Evolutionary conservation across 805 yeast genomes (phyloP), one percentile per base, ranked within the genome.

Genomic region (Candida ponderosae): DNA sequence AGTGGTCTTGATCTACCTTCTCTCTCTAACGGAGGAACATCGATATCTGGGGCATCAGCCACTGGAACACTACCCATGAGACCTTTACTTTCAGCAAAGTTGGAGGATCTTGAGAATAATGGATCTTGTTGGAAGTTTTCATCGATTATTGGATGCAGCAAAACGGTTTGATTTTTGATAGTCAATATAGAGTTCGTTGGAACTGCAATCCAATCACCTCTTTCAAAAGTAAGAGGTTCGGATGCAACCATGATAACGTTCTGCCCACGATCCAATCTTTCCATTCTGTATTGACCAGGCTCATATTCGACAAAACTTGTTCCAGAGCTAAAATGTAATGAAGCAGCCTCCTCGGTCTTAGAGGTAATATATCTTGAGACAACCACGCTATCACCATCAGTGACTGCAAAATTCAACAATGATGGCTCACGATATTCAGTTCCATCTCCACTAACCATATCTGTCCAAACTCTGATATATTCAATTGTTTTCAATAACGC

Each of bases 151-250:
- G 98, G 98, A 56, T 89, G 95, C 63, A 93, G 63, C 34, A 93
- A 65, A 4, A 93, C 93, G 1, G 95, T 86, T 56, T 89, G 95
- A 39, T 77, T 79, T 45, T 77, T 79, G 41, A 93, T 78, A 0
- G 96, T 84, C 14, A 93, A 58, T 1, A 81, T 65, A 4, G 97
- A 83, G 56, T 93, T 93, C 1, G 97, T 83, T 2, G 97, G 97
- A 1, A 93, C 94, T 4, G 96, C 81, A 36, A 90, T 84, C 98
- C 98, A 93, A 60, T 93, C 98, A 29, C 89, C 90, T 39, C 98
- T 66, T 62, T 93, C 97, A 58, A 93, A 93, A 0, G 98, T 93
- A 40, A 93, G 68, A 0, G 98, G 98, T 55, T 93, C 98, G 15
- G 95, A 82, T 2, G 98, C 96, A 35, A 93, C 93, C 80, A 93